Base-by-base conservation (phyloP, 208 protist genomes). In the Naegleria lovaniensis region DNA sequence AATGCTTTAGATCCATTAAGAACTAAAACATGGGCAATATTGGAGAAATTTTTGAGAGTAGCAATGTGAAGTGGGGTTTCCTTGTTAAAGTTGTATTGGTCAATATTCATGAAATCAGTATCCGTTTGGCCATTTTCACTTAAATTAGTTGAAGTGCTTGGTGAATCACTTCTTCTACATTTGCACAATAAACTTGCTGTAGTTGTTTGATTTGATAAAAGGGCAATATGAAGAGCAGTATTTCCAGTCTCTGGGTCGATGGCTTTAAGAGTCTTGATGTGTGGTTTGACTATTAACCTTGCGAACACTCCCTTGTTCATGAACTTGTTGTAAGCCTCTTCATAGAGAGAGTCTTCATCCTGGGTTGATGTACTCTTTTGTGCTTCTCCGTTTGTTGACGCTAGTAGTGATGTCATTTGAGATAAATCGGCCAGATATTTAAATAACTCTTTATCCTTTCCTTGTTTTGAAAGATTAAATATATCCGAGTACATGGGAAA, bases 121-220 rank as follows among this genome's bases (percentile, higher is more conserved):
- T 67, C 36, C 5, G 3, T 38, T 43, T 39, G 4, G 25, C 36
- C 5, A 43, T 13, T 85, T 15, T 43, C 19, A 36, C 29, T 13
- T 25, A 22, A 6, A 38, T 48, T 48, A 25, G 48, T 86, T 15
- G 41, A n/a, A 48, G 7, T 9, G 15, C 25, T 9, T 29, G 38
- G 36, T 43, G 79, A 43, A 43, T 40, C 36, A 0, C 22, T 51
- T n/a, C 15, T 86, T 43, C 48, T n/a, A 86, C 83, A 86, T n/a
- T 86, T 86, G 19, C 39, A 41, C 51, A 79, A 36, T 79, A 79
- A 79, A 79, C 67, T 79, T 79, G 67, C 13, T 79, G 67, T 79
- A 36, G 25, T 0, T 19, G 48, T 51, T 33, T 86, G 39, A 86
- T 86, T 51, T 25, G 0, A 0, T 7, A 51, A 29, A 33, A 86